Conservation (phyloP, 23 red algal species). For the Gracilaria vermiculophylla region DNA sequence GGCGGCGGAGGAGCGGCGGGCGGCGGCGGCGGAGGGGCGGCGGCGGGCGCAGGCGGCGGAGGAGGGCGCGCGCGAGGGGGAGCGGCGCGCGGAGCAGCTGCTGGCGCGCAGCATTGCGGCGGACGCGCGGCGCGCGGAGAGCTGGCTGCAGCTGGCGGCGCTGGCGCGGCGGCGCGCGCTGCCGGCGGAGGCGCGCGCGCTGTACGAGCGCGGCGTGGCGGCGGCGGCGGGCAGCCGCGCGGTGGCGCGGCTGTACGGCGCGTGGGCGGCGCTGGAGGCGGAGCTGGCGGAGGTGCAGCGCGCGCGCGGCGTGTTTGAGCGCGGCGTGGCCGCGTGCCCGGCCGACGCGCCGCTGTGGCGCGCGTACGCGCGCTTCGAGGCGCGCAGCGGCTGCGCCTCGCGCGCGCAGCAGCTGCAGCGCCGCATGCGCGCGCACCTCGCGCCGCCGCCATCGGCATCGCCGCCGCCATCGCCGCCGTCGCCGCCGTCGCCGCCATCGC, state of each 20-base stretch:
- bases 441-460: background rate
- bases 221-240: background rate
- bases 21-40: too few species aligned
- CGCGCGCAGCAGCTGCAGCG: slow-evolving; percentile 5
- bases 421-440: background rate
- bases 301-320: slow-evolving; percentile 25
- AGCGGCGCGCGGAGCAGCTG: background rate
- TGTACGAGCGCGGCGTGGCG: background rate
- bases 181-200: background rate
- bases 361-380: slow-evolving; percentile 17
- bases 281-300: background rate
- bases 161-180: background rate
- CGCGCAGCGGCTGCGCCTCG: background rate
- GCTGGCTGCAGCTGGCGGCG: slow-evolving; percentile 15
- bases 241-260: background rate
- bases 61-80: background rate
- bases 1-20: too few species aligned
- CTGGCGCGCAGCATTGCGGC: background rate
- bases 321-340: background rate
- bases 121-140: slow-evolving; percentile 24
- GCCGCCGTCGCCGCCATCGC: too few species aligned
- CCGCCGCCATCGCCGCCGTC: too few species aligned
- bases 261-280: slow-evolving; percentile 5
- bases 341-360: background rate
- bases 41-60: too few species aligned